Base-by-base conservation (phyloP, 345 rosid species). In the Euphorbia tirucalli region DNA sequence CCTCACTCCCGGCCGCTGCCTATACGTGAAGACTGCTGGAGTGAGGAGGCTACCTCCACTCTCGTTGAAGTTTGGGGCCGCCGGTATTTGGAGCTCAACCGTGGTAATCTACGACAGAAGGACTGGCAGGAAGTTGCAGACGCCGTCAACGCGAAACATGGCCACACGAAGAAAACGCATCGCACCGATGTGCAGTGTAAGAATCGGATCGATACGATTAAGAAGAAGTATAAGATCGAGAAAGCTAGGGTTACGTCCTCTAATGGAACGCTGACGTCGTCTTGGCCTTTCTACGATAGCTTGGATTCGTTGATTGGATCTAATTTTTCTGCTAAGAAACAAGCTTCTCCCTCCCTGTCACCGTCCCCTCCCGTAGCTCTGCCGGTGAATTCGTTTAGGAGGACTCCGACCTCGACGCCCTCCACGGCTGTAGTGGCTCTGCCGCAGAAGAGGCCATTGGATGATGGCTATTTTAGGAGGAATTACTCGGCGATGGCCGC, bases 51-150 rank as follows among this genome's bases (percentile, higher is more conserved):
- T 28, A 96, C 97, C 18, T 85, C 89, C 48, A 96, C 99, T 54
- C 96, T 96, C 35, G 87, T 96, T 71, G 93, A 91, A 62, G 88
- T 94, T 21, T 96, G 99, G 99, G 99, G 99, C 18, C 71, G 85
- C 43, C 94, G 98, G 28, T 96, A 87, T 78, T 31, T 96, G 54
- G 94, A 93, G 63, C 97, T 96, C 44, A 89, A 77, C 85, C 88
- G 99, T 0, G 99, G 99, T 1, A 87, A 88, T 66, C 98, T 96
- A 61, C 99, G 99, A 18, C 99, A 93, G 81, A 96, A 93, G 70
- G 97, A 96, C 78, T 96, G 99, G 99, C 97, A 89, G 55, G 98
- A 95, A 70, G 99, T 95, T 24, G 98, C 99, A 16, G 88, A 89
- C 75, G 85, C 92, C 77, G 99, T 96, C 60, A 96, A 96, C 76